These are phyloP conservation scores for Russula sp. DNA, from an alignment of 768 basidiomycete species.

Conservation along the genomic window DNA sequence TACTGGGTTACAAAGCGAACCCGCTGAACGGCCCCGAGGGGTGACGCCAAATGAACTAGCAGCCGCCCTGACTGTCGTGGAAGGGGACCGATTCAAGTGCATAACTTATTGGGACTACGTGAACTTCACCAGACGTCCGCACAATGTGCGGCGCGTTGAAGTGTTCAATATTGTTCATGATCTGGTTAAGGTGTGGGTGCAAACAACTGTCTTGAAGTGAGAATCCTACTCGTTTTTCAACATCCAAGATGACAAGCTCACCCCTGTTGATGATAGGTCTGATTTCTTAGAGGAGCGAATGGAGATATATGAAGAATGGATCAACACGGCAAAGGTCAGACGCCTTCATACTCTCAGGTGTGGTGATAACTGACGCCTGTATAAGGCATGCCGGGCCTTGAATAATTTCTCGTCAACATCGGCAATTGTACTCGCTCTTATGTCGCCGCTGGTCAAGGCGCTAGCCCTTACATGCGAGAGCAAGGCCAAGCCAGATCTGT, in stretches of 20 bases:
- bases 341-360: not conserved
- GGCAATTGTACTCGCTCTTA: slow-evolving; percentile 17
- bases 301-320: slow-evolving; percentile 16
- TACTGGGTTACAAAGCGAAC: not conserved
- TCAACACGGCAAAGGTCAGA: slow-evolving; percentile 19
- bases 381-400: slow-evolving; percentile 10
- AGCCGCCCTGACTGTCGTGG: slow-evolving; percentile 17
- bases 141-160: slow-evolving; percentile 3
- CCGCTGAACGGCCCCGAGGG: not conserved
- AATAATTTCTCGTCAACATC: slow-evolving; percentile 21
- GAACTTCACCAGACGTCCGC: slow-evolving; percentile 4
- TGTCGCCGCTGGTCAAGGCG: not conserved
- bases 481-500: slow-evolving; percentile 1
- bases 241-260: not conserved
- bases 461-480: slow-evolving; percentile 19
- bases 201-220: slow-evolving; percentile 12
- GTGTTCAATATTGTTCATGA: slow-evolving; percentile 19
- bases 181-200: slow-evolving; percentile 11
- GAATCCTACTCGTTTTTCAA: not conserved
- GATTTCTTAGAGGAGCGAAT: slow-evolving; percentile 8
- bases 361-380: not conserved
- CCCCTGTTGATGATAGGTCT: slow-evolving; percentile 3
- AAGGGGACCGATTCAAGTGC: slow-evolving; percentile 21
- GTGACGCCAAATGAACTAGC: slow-evolving; percentile 9
- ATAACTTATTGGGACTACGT: slow-evolving; percentile 25